Evolutionary conservation across 768 basidiomycete species (phyloP).

Genomic region (Auriculariales sp.): DNA sequence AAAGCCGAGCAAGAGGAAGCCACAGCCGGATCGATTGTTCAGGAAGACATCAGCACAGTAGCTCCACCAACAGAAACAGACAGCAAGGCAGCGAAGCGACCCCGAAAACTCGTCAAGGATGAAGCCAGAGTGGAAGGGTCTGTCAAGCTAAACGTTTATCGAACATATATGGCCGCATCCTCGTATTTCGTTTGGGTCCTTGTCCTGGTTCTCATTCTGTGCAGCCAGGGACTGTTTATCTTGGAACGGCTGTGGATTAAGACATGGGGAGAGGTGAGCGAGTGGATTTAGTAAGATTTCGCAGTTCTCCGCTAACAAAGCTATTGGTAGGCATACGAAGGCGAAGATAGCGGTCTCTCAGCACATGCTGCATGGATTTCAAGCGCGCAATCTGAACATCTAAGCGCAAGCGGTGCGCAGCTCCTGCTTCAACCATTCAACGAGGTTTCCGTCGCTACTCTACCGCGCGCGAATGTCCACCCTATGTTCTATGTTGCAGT

Average conservation of each 20-base stretch:
- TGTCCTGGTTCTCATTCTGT: slow-evolving; percentile 7
- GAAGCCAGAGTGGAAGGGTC: slow-evolving; percentile 70
- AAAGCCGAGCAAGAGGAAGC: slow-evolving; percentile 13
- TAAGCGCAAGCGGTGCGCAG: no score
- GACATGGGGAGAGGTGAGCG: slow-evolving; percentile 21
- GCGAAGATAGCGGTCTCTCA: no score
- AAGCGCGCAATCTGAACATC: no score
- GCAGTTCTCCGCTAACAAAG: no score
- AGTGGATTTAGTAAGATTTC: no score
- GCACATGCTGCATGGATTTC: no score
- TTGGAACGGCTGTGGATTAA: slow-evolving; percentile 66
- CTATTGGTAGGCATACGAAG: no score
- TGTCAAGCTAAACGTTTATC: slow-evolving; percentile 61
- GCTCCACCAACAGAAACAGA: slow-evolving; percentile 15
- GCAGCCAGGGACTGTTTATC: slow-evolving; percentile 32
- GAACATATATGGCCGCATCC: slow-evolving; percentile 23
- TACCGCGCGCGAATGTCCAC: slow-evolving; percentile 40
- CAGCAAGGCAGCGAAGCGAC: slow-evolving; percentile 32
- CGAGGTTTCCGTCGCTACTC: no score
- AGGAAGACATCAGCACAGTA: slow-evolving; percentile 15
- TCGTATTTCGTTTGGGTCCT: slow-evolving; percentile 6
- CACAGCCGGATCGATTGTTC: slow-evolving; percentile 13
- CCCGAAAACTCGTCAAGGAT: slow-evolving; percentile 62
- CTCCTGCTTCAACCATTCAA: no score
- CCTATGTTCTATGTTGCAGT: slow-evolving; percentile 61